Percentiles rank a stretch among this genome's conserved stretches.
Evolutionary conservation across 2,329 filamentous ascomycete genomes (phyloP).

Genomic region (Alternaria hordeiaustralica): DNA sequence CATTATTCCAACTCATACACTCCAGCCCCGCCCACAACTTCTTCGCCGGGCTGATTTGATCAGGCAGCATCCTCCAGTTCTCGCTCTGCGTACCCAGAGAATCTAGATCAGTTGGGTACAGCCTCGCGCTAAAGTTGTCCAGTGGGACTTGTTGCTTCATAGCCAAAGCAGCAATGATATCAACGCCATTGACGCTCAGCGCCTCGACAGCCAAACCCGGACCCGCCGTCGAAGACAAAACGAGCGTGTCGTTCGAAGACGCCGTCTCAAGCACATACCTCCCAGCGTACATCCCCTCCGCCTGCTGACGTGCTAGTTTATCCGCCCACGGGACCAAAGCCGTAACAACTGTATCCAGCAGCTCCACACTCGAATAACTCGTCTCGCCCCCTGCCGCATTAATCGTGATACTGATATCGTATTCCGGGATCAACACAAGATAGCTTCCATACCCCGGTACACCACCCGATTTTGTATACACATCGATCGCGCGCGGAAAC

Average conservation of each 20-base stretch:
- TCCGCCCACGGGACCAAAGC: constrained; percentile 31
- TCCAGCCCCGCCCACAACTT: constrained; percentile 26
- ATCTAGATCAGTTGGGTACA: constrained; percentile 33
- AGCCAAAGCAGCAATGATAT: constrained; percentile 22
- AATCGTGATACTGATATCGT: constrained; percentile 30
- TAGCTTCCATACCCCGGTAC: constrained; percentile 31
- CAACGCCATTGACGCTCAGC: constrained; percentile 24
- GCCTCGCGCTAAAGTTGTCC: constrained; percentile 21
- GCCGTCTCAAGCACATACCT: constrained; percentile 21
- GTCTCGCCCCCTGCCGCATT: constrained; percentile 26
- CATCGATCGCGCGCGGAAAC: constrained; percentile 27
- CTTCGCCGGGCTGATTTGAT: constrained; percentile 9
- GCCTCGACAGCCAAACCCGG: constrained; percentile 27
- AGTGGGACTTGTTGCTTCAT: constrained; percentile 5
- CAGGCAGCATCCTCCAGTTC: constrained; percentile 25
- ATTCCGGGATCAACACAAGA: constrained; percentile 31
- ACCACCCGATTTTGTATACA: constrained; percentile 35
- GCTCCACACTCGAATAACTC: constrained; percentile 8
- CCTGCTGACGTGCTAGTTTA: constrained; percentile 23
- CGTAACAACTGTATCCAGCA: constrained; percentile 20
- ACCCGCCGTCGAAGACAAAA: constrained; percentile 10
- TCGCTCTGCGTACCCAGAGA: constrained; percentile 18
- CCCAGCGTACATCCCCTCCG: constrained; percentile 25
- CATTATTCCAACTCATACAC: constrained; percentile 29
- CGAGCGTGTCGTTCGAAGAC: constrained; percentile 16